Evolutionary conservation across 495 filamentous ascomycete species (phyloP), one percentile per base, ranked within the genome.

Genomic region (Hypoxylon intermedium): DNA sequence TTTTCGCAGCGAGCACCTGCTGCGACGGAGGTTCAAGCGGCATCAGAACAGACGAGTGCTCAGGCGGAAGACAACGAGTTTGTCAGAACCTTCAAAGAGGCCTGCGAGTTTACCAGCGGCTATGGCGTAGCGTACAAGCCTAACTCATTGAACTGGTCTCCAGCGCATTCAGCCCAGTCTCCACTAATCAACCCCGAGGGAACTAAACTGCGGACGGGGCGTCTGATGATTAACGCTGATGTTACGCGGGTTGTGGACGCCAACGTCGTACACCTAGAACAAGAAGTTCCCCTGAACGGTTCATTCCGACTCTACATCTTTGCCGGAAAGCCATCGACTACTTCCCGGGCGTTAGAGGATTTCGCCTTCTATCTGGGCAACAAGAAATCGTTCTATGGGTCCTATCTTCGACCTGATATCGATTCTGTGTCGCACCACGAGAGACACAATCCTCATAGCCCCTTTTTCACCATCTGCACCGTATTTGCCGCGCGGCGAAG

Each of bases 261-360:
- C 67, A 95, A 94, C 76, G 82, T 89, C 19, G 90, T 93, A 11
- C 88, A 94, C 63, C 76, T 96, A 33, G 92, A 96, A 74, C 91
- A 96, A 73, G 90, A 93, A 57, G 80, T 96, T 45, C 92, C 92
- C 0, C 78, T 90, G 46, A 95, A 95, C 73, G 91, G 92, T 51
- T 85, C 91, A 7, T 96, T 92, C 82, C 84, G 91, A 26, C 82
- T 96, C 66, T 95, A 90, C 67, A 68, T 96, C 58, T 94, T 95
- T 65, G 90, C 84, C 36, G 92, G 92, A 54, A 82, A 81, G 24
- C 89, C 87, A 51, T 60, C 72, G 9, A 73, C 75, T 46, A 87
- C 84, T 13, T 36, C 60, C 3, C 56, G 49, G 46, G 89, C 91
- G 3, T 75, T 95, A 28, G 63, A 77, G 13, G 89, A 92, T 70